Evolutionary conservation across 2,329 filamentous ascomycete genomes (phyloP), one percentile per base, ranked within the genome.

Genomic region (Hymenoscyphus linearis): DNA sequence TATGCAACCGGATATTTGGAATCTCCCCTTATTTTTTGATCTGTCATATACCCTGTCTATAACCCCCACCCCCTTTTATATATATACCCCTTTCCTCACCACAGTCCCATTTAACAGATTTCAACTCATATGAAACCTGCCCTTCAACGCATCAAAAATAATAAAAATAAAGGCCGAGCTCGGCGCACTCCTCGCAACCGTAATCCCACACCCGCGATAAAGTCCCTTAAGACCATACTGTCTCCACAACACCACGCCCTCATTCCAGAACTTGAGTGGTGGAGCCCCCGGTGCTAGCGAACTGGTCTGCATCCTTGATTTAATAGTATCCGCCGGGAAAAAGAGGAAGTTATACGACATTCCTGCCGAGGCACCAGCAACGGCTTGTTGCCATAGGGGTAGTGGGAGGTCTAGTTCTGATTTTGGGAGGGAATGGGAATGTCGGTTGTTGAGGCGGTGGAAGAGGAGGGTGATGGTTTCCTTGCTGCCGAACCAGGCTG

Each of bases 101-200:
- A n/a, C n/a, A n/a, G n/a, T n/a, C n/a, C n/a, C n/a, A n/a, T n/a
- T n/a, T n/a, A n/a, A n/a, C n/a, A n/a, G 40, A 47, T 2, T 22
- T 47, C 40, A 37, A 18, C 60, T 54, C 2, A 55, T n/a, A 40
- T 83, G 80, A 70, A 95, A 82, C 67, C 85, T 78, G 65, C 80
- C 82, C 77, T 92, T 92, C 74, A 99, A 75, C 14, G 87, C 89
- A 76, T 98, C 95, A 73, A 93, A 98, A 64, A 98, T 86, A 64
- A 95, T 93, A 72, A 99, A 99, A 63, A 99, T 99, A 72, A 98
- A 92, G 7, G 95, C 95, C n/a, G 93, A 97, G 75, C 93, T 97
- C 2, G 95, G 95, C 35, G 92, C 93, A 37, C 92, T 89, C 63
- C 95, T 85, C 35, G 87, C 80, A 53, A 95, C 91, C 0, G 95